Base-by-base conservation (phyloP, 768 basidiomycete species). In the Psilocybe azurescens region DNA sequence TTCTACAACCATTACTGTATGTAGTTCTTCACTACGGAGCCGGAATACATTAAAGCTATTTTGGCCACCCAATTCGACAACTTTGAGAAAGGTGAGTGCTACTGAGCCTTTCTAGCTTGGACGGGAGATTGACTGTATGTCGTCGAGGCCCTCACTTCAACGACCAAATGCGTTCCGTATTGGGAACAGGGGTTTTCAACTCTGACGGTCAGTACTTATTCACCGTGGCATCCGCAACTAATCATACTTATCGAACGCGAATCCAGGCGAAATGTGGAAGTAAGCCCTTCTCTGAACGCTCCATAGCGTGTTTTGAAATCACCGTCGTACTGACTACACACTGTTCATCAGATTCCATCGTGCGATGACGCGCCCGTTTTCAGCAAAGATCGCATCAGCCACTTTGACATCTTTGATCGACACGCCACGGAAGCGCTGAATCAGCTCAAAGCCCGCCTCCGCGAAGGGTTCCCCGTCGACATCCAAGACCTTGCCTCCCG, bases 281-380 rank as follows among this genome's bases (percentile, higher is more conserved):
- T 88, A 65, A 64, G 79, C 48, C 18, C 33, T 10, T 44, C 24
- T 24, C 24, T 24, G 24, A 24, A 24, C 24, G 24, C 24, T 24
- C 24, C 24, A 24, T 24, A 2, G 24, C 24, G 24, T 24, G 24
- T 24, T 24, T 24, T 2, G 2, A 24, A 24, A 24, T 24, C 24
- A 24, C 24, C 24, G 2, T 24, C 24, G 24, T 24, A 24, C 24
- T 24, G 24, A 24, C 24, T 1, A 16, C 7, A 44, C 7, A 29
- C 16, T 49, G 16, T 41, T 20, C 24, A n/a, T 10, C 78, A 86
- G 86, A 65, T 81, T 86, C 63, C 87, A 89, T 67, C 84, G 89
- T 8, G 70, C 81, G 2, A 86, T 90, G 78, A 85, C 88, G 0
- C 84, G 89, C 2, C 89, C 89, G 0, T 90, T 90, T 90, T 90